Evolutionary conservation across 2,329 filamentous ascomycete species (phyloP).

Genomic region (Aureobasidium sp.): DNA sequence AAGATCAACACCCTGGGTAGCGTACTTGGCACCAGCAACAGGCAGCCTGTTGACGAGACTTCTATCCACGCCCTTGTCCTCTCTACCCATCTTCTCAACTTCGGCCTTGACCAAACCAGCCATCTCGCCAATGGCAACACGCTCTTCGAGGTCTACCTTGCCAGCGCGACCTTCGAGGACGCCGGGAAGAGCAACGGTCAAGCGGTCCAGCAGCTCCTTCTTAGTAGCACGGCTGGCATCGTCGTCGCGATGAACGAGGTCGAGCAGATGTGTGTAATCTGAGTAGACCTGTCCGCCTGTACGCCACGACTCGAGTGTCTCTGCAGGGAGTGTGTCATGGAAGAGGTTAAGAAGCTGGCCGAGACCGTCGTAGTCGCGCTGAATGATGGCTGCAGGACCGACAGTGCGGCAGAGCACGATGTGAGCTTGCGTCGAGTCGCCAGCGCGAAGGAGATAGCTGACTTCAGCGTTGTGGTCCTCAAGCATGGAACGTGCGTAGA

Average conservation of each 20-base stretch:
- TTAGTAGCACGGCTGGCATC: conserved; percentile 20
- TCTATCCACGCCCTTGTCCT: conserved; percentile 14
- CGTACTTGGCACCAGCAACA: conserved; percentile 15
- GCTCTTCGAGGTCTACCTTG: conserved; percentile 16
- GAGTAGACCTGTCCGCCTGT: conserved; percentile 74
- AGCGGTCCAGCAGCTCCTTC: conserved; percentile 21
- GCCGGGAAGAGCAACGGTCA: conserved; percentile 12
- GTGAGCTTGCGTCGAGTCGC: conserved; percentile 73
- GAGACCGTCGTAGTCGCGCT: conserved; percentile 67
- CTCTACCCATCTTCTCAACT: conserved; percentile 13
- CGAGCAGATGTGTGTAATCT: conserved; percentile 49
- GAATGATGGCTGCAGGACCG: conserved; percentile 74
- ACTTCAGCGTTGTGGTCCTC: conserved; percentile 66
- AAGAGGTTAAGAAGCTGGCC: conserved; percentile 66
- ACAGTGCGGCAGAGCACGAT: conserved; percentile 72
- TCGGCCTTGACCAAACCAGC: conserved; percentile 16
- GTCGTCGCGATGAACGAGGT: conserved; percentile 25
- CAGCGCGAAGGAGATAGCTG: conserved; percentile 70
- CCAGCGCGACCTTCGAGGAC: conserved; percentile 11
- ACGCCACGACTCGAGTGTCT: conserved; percentile 63
- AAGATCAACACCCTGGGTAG: conserved; percentile 16
- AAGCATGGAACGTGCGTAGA: conserved; percentile 68
- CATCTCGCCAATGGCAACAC: conserved; percentile 19
- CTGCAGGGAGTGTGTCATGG: conserved; percentile 26
- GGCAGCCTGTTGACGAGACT: conserved; percentile 13